These are phyloP conservation scores for Calonectria fujianensis DNA, from an alignment of 2,329 filamentous ascomycete species.

Conservation along the genomic window DNA sequence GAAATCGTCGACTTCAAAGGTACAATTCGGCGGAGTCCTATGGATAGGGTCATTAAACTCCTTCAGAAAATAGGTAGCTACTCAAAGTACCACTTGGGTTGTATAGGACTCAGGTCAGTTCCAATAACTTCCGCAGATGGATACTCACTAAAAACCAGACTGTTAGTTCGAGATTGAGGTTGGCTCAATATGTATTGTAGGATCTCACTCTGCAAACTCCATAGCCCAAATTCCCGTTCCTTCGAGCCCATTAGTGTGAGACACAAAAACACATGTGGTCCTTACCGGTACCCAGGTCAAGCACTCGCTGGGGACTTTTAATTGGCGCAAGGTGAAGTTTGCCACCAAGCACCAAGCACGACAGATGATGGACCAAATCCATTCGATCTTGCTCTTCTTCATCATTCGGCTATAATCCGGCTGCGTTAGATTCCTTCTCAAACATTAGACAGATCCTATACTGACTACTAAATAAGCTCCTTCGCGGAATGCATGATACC, in stretches of 20 bases:
- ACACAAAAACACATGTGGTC: not conserved
- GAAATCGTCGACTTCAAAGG: conserved; percentile 26
- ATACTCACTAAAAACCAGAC: conserved; percentile 20
- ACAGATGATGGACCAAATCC: conserved; percentile 37
- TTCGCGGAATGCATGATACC: conserved; percentile 33
- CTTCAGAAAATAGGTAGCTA: not conserved
- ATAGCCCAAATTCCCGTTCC: conserved; percentile 34
- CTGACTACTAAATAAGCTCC: conserved; percentile 33
- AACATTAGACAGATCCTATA: not conserved
- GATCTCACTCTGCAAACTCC: conserved; percentile 34
- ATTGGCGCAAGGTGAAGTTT: conserved; percentile 27
- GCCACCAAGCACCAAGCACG: conserved; percentile 25
- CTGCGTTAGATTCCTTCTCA: not conserved
- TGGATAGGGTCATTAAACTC: not conserved
- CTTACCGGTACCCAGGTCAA: conserved; percentile 33
- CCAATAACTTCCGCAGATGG: conserved; percentile 38
- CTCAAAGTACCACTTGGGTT: conserved; percentile 21
- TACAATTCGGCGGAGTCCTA: conserved; percentile 34
- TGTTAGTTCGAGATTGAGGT: not conserved
- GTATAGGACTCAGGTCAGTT: conserved; percentile 36
- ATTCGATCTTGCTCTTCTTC: conserved; percentile 39
- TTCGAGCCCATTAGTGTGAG: not conserved
- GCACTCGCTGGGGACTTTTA: conserved; percentile 28
- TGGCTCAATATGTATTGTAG: not conserved
- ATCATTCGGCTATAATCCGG: conserved; percentile 27